Evolutionary conservation across 2,329 filamentous ascomycete genomes (phyloP), one percentile per base, ranked within the genome.

Genomic region (Diaporthe sp.): DNA sequence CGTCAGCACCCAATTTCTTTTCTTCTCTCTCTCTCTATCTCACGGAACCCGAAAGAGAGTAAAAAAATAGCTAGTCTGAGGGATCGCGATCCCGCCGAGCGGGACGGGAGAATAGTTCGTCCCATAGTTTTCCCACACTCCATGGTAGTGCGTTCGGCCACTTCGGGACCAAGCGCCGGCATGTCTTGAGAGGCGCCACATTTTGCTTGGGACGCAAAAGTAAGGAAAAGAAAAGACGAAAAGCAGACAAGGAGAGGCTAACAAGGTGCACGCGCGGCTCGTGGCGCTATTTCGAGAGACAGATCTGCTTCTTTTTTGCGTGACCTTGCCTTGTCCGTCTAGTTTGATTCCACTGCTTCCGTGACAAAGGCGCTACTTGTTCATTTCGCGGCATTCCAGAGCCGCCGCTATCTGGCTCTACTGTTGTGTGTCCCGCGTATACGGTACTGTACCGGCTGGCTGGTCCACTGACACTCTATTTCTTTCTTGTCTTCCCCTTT

Each of bases 1-100:
- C 31, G 44, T 68, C 46, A 68, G 65, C 65, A 68, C 65, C 65
- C 34, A 68, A 68, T 68, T 39, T 37, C 13, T 31, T 46, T 46
- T 46, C 51, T 28, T 25, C 19, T 51, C 49, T 53, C 7, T 42
- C 58, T 9, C n/a, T 17, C 34, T 42, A 34, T 15, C 22, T 25
- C 60, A 62, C 19, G 31, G 39, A 22, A 10, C 42, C 34, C 28
- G 44, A 25, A 15, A 8, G 25, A 9, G 5, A 37, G 8, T 31
- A 8, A 22, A 25, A 25, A 42, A 15, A 2, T 37, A 13, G 37
- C 19, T 46, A 15, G 37, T 62, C 60, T 42, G 39, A 46, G 60
- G 60, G 42, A 31, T 62, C 60, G 25, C 60, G 39, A 62, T 60
- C 61, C 25, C 10, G 5, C 7, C 31, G 61, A 4, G 17, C 42